Base-by-base conservation (phyloP, 768 basidiomycete genomes). In the Podaxis pistillaris region DNA sequence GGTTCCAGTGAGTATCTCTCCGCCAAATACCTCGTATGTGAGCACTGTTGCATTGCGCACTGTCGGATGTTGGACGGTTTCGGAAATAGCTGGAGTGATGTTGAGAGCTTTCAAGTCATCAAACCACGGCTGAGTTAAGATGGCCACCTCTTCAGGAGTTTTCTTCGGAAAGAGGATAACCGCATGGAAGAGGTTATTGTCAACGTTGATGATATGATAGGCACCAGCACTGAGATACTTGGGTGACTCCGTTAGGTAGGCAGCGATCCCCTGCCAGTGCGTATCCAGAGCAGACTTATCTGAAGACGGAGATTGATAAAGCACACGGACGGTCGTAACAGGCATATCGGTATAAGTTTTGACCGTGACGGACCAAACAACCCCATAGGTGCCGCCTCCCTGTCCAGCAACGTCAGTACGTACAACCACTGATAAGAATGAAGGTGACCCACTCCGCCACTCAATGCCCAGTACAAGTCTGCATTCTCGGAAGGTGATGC, bases 391-490 rank as follows among this genome's bases (percentile, higher is more conserved):
- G 33, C 61, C 61, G 19, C 53, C 53, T 47, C 61, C 61, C 61
- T 62, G 12, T 50, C 6, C 12, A 17, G 53, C 19, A 40, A 33
- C 3, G 62, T 8, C 17, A 46, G 28, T 24, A 50, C 4, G 19
- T 40, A 17, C 57, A 30, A 8, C 50, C 7, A 3, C 58, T 56
- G 51, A 52, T 6, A 46, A 63, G 58, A 66, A 65, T n/a, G 59
- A 63, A 46, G 46, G 47, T n/a, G 44, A 33, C 73, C 37, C 26
- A 77, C 80, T 0, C 80, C 79, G 11, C 81, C 81, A 11, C 78
- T 69, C 12, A 82, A 63, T 0, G 78, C 80, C 71, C 75, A 81
- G 68, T 79, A 81, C 0, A 83, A 74, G 56, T 83, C 81, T 9
- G 67, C n/a, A 58, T 82, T 75, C 55, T 78, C 70, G n/a, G 65